These are phyloP conservation scores for Pleurotus salmoneostramineus DNA, from an alignment of 768 basidiomycete species.

Conservation along the genomic window DNA sequence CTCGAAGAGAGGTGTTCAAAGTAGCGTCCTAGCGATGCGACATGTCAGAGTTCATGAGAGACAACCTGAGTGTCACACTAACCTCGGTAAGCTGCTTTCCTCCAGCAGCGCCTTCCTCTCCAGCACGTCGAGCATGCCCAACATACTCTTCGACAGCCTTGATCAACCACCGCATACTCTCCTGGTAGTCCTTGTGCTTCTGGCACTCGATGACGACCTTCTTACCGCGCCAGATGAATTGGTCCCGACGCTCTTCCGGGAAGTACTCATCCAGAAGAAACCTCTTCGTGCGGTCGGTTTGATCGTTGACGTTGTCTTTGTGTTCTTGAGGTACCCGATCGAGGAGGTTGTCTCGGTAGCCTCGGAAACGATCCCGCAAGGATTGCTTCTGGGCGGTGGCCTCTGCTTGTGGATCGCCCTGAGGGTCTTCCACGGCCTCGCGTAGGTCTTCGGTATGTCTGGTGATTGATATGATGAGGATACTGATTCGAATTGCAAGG, in stretches of 20 bases:
- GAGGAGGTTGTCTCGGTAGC: conserved; percentile 17
- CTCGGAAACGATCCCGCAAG: neutral
- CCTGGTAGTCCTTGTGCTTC: conserved; percentile 86
- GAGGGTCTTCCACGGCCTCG: neutral
- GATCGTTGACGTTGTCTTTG: conserved; percentile 49
- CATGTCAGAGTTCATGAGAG: neutral
- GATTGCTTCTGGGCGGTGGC: neutral
- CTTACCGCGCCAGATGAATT: conserved; percentile 90
- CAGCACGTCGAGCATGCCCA: conserved; percentile 34
- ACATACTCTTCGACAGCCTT: conserved; percentile 59
- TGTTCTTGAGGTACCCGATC: conserved; percentile 69
- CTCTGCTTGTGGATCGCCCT: neutral
- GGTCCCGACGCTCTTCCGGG: conserved; percentile 84
- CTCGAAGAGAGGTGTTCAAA: conserved; percentile 49
- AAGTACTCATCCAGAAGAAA: conserved; percentile 81
- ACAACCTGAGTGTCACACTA: neutral
- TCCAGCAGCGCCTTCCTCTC: conserved; percentile 14
- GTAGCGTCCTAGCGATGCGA: conserved; percentile 38
- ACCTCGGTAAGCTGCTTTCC: conserved; percentile 21
- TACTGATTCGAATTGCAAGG: no score
- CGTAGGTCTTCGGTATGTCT: neutral
- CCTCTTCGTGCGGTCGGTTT: conserved; percentile 53
- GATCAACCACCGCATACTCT: conserved; percentile 69
- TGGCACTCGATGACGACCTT: conserved; percentile 93
- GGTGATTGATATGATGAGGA: neutral